Base-by-base conservation (phyloP, 495 filamentous ascomycete species). In the Aspergillus coremiiformis region DNA sequence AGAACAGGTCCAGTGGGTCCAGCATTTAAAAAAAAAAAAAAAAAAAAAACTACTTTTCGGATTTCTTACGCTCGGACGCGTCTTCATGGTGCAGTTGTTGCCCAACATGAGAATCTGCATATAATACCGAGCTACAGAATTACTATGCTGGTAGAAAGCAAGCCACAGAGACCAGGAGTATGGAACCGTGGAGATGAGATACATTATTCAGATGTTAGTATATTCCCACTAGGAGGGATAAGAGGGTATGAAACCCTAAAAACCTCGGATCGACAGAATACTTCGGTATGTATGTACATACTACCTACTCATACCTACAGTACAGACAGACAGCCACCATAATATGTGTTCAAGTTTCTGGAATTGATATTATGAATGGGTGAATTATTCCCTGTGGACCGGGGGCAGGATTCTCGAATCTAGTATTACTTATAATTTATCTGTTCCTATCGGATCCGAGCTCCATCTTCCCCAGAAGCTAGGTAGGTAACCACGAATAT, bases 401-500 rank as follows among this genome's bases (percentile, higher is more conserved):
- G 9, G 21, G n/a, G 35, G 39, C 32, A 44, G 44, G 26, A 44
- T 49, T 49, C 39, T 44, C 20, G 15, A 24, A 45, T n/a, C n/a
- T n/a, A n/a, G n/a, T n/a, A n/a, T n/a, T n/a, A n/a, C n/a, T n/a
- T n/a, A n/a, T n/a, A n/a, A n/a, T n/a, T n/a, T n/a, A n/a, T n/a
- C n/a, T n/a, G n/a, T n/a, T n/a, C 52, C 52, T 54, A 54, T 54
- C 52, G 52, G 52, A 54, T 44, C 22, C 27, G 14, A 49, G 19
- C 39, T 37, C 45, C 15, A 7, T 44, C 21, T 54, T 54, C 52
- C 52, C 52, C 46, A 54, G 52, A 49, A 54, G 44, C 50, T 53
- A n/a, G n/a, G n/a, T n/a, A n/a, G n/a, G n/a, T n/a, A 42, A 47
- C 26, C 51, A 47, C 43, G 51, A 33, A 42, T 44, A 30, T 47